A percentile compares a stretch with the other conserved stretches of the same genome.
phyloP scores from a whole-genome alignment of 23 red algal species.

The Pyropia yezoensis region DNA sequence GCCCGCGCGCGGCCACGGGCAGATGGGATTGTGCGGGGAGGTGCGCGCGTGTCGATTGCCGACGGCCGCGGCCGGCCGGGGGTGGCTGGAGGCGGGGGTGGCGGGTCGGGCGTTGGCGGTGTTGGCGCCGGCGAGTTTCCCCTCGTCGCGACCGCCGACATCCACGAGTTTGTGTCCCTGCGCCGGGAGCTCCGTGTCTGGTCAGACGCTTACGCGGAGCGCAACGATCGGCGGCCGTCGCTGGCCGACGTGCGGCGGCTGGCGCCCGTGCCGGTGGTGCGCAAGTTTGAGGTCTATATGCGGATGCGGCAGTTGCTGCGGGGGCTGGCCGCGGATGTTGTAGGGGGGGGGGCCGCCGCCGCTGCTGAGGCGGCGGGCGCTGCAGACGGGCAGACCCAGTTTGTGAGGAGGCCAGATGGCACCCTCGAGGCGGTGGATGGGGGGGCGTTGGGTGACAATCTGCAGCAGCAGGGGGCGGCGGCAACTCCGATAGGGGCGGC shows the following conservation, averaged over 20 bases:
- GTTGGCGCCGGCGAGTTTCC: conserved; percentile 14
- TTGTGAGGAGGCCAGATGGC: conserved; percentile 25
- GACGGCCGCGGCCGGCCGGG: background rate
- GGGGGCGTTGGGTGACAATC: conserved; percentile 1
- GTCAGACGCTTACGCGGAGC: conserved; percentile 49
- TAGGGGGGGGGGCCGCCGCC: conserved; percentile 39
- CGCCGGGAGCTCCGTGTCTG: conserved; percentile 66
- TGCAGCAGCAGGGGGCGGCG: background rate
- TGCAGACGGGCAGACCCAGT: conserved; percentile 4
- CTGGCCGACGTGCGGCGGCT: conserved; percentile 69
- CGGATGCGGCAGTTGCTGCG: conserved; percentile 65
- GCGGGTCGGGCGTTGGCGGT: background rate
- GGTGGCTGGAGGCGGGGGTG: background rate
- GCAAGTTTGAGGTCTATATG: conserved; percentile 89
- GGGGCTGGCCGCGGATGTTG: conserved; percentile 80
- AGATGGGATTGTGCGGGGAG: conserved; percentile 30
- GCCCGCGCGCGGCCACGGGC: no score
- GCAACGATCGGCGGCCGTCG: conserved; percentile 53
- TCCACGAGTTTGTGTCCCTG: conserved; percentile 76
- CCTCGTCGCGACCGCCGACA: conserved; percentile 49
- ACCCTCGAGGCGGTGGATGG: background rate
- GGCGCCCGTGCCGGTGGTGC: conserved; percentile 36
- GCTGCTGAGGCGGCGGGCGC: conserved; percentile 16
- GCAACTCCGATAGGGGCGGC: background rate
- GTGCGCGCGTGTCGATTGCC: conserved; percentile 39